Conservation (phyloP, 2,329 filamentous ascomycete species). For the Sporothrix luriei region DNA sequence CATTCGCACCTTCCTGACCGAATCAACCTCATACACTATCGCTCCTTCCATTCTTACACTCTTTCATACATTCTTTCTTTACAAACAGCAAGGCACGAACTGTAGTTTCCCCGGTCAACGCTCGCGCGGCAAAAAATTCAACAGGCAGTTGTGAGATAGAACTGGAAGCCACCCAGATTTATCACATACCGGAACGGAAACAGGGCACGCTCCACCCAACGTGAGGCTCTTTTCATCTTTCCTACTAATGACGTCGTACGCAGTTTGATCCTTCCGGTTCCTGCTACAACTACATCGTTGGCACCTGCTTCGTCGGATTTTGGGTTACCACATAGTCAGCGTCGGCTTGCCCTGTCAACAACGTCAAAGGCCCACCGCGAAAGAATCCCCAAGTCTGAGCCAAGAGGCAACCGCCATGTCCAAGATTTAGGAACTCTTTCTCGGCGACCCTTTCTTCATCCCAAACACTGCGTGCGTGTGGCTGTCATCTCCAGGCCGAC, state of each 20-base stretch:
- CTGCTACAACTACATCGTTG: background rate
- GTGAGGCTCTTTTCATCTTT: background rate
- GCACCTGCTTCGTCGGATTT: conserved; percentile 12
- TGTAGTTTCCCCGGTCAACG: conserved; percentile 8
- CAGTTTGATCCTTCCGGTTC: conserved; percentile 1
- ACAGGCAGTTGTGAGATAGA: background rate
- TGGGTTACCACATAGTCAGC: background rate
- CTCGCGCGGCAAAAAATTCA: background rate
- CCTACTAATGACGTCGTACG: background rate
- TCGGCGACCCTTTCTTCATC: conserved; percentile 35
- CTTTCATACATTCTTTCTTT: background rate
- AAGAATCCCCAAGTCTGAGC: conserved; percentile 22
- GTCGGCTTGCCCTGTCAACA: conserved; percentile 7
- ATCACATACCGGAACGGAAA: conserved; percentile 1
- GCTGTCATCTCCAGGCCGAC: conserved; percentile 30
- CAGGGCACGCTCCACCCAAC: background rate
- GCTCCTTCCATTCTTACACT: conserved; percentile 25
- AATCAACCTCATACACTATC: background rate
- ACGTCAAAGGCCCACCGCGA: background rate
- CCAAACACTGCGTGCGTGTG: conserved; percentile 14
- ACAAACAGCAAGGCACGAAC: background rate
- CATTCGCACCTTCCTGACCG: conserved; percentile 18
- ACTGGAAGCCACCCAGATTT: background rate
- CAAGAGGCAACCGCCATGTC: conserved; percentile 38
- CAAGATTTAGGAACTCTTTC: conserved; percentile 39